Percentiles rank a stretch among this genome's conserved stretches.
phyloP scores from a whole-genome alignment of 306 rosid species.

The Betula pendula region DNA sequence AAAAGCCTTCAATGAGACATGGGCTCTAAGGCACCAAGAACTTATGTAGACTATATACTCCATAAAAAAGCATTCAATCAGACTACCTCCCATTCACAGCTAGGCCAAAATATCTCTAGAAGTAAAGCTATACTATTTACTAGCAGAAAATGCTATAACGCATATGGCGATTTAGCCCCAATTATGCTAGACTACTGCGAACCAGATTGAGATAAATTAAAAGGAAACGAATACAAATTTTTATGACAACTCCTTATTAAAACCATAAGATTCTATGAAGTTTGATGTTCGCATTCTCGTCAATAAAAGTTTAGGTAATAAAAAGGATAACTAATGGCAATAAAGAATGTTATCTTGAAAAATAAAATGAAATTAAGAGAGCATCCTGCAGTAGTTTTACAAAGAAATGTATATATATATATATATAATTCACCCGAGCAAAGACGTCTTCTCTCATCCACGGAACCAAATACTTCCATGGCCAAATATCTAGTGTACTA shows the following conservation, averaged over 20 bases:
- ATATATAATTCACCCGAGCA: slow-evolving; percentile 59
- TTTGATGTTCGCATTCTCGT: not conserved
- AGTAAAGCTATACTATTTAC: not conserved
- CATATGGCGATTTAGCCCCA: not conserved
- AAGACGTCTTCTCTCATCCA: slow-evolving; percentile 97
- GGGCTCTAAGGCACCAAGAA: not conserved
- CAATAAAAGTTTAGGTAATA: not conserved
- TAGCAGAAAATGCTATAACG: not conserved
- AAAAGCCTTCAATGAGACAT: not conserved
- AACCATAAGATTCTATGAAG: not conserved
- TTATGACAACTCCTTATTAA: not conserved
- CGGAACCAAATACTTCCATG: slow-evolving; percentile 97
- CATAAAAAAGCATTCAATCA: not conserved
- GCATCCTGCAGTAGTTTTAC: not conserved
- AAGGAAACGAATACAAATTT: not conserved
- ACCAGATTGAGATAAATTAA: not conserved
- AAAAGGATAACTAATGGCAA: not conserved
- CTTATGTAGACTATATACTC: not conserved
- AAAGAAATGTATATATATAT: not conserved
- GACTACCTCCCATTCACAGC: not conserved
- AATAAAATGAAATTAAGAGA: not conserved
- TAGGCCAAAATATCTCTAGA: not conserved
- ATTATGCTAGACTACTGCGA: too few relatives aligned
- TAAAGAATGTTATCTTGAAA: not conserved
- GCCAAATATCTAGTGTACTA: slow-evolving; percentile 97